Percentiles rank a stretch among this genome's conserved stretches.
Evolutionary conservation across 2,329 filamentous ascomycete species (phyloP).

Genomic region (Calonectria hongkongensis): DNA sequence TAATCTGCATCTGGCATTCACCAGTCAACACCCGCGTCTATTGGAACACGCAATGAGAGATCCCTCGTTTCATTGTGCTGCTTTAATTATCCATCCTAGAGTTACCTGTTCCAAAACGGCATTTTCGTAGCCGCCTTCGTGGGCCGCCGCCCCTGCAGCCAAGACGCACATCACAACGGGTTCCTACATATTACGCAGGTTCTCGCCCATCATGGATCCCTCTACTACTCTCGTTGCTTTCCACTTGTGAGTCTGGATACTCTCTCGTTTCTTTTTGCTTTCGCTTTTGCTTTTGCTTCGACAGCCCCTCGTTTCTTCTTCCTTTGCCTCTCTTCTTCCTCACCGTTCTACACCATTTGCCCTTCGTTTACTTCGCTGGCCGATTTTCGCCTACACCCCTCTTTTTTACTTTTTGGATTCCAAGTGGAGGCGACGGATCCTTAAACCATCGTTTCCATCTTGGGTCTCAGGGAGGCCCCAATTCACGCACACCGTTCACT

Average conservation of each 20-base stretch:
- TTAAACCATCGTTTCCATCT: constrained; percentile 33
- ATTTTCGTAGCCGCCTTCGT: constrained; percentile 52
- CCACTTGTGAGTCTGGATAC: constrained; percentile 74
- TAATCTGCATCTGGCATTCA: constrained; percentile 46
- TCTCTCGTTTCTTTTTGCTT: constrained; percentile 49
- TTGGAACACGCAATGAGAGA: constrained; percentile 52
- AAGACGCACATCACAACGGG: constrained; percentile 43
- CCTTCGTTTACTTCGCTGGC: constrained; percentile 47
- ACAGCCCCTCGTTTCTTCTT: constrained; percentile 42
- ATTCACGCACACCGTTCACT: constrained; percentile 39
- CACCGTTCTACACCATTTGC: constrained; percentile 30
- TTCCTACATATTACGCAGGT: constrained; percentile 53
- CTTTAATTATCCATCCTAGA: constrained; percentile 47
- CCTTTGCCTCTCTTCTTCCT: constrained; percentile 39
- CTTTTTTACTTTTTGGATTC: constrained; percentile 22
- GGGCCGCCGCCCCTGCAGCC: constrained; percentile 46
- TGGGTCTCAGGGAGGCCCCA: constrained; percentile 26
- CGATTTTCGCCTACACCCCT: constrained; percentile 43
- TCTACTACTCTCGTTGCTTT: constrained; percentile 81
- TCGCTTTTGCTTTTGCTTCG: constrained; percentile 49
- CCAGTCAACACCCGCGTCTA: constrained; percentile 48
- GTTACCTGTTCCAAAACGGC: constrained; percentile 38
- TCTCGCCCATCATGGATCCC: constrained; percentile 70
- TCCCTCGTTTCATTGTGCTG: constrained; percentile 53
- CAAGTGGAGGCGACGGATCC: constrained; percentile 39